Evolutionary conservation across 2,329 filamentous ascomycete genomes (phyloP), one percentile per base, ranked within the genome.

Genomic region (Paradendryphiella salina): DNA sequence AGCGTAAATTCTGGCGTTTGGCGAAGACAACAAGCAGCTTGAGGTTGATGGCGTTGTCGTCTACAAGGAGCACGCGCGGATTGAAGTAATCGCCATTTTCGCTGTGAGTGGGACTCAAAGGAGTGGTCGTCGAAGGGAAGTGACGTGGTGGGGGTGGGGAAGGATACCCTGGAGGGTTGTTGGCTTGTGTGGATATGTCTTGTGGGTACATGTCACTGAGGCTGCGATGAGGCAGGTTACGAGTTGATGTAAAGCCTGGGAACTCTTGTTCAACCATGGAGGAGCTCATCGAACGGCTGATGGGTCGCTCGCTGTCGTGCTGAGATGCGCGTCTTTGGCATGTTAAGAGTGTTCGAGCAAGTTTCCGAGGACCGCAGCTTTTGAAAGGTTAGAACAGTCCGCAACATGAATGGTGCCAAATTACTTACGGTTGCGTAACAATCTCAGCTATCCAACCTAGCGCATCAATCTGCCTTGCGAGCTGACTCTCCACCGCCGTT

Each of bases 1-100:
- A 70, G 13, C 56, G 58, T 4, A 68, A 51, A 4, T 56, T 57
- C 45, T 71, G 60, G 9, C 67, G 67, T 38, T 64, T 64, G n/a
- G 65, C 63, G 39, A 79, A 80, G 60, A 78, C 77, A 14, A 74
- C 67, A 23, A 72, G 61, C 18, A 71, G 61, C 37, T 69, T 69
- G 31, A 70, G 60, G 39, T 72, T 72, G 57, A 71, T 70, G 9
- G 59, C 57, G 52, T 71, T 71, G 50, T 71, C 69, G 50, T 71
- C 67, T 37, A 70, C 67, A 26, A 70, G 61, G 11, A 71, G 61
- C 17, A 71, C 56, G 23, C 65, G 59, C 1, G 68, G 67, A 20
- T 55, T 64, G 42, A 68, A 69, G 44, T 69, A 66, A 23, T 64
- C 60, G 36, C 34, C 51, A n/a, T 29, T 50, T 21, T 57, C 61